Evolutionary conservation across 345 rosid genomes (phyloP).

Genomic region (Murraya paniculata): DNA sequence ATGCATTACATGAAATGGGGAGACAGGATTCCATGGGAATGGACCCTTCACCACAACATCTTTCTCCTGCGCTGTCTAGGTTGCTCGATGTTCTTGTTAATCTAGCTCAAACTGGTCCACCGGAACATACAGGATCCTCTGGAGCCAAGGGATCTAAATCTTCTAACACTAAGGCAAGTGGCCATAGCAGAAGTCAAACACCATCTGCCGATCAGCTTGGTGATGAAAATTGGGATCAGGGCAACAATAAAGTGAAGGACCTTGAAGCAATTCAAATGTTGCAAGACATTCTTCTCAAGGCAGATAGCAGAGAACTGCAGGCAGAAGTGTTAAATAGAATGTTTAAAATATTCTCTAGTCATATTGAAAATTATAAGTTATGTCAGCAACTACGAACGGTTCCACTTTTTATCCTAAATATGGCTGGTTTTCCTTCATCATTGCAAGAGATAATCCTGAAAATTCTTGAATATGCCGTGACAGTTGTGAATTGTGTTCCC

Average conservation of each 20-base stretch:
- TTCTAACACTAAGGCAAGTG: conserved; percentile 48
- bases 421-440: conserved; percentile 89
- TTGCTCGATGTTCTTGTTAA: conserved; percentile 93
- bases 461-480: conserved; percentile 98
- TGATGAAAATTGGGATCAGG: conserved; percentile 82
- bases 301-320: conserved; percentile 75
- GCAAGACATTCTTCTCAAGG: conserved; percentile 96
- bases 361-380: conserved; percentile 85
- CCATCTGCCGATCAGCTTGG: conserved; percentile 58
- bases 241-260: conserved; percentile 84
- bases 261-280: conserved; percentile 99
- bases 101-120: conserved; percentile 88
- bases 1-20: conserved; percentile 26
- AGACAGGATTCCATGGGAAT: conserved; percentile 26
- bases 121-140: conserved; percentile 37
- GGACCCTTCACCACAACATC: conserved; percentile 45
- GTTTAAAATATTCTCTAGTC: conserved; percentile 98
- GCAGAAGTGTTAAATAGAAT: conserved; percentile 96
- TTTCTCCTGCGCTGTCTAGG: conserved; percentile 84
- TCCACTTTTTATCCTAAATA: conserved; percentile 92
- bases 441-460: conserved; percentile 94
- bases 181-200: conserved; percentile 61
- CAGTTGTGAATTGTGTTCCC: conserved; percentile 97
- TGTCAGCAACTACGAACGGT: conserved; percentile 94
- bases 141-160: conserved; percentile 54